phyloP scores from a whole-genome alignment of 441 rosid genomes.

The Eugenia klotzschiana region DNA sequence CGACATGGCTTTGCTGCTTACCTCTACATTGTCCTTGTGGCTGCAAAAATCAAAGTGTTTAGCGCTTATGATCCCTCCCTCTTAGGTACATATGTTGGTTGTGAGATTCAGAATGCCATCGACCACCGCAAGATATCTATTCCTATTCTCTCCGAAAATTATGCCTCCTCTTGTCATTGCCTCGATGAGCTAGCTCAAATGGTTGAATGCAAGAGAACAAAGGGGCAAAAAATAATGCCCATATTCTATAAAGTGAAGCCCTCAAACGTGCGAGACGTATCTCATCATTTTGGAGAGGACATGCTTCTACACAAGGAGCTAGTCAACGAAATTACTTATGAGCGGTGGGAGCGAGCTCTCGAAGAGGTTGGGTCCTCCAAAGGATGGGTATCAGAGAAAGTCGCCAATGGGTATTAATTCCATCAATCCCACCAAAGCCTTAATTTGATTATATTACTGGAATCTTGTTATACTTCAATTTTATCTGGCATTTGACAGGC shows the following conservation, averaged over 20 bases:
- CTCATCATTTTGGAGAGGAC: not conserved
- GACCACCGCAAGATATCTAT: not conserved
- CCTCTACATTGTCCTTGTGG: not conserved
- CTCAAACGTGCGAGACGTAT: not conserved
- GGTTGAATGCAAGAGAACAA: rapidly evolving
- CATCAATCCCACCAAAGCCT: not conserved
- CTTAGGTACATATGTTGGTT: not conserved
- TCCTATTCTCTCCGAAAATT: not conserved
- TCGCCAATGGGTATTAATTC: not conserved
- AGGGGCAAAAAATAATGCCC: not conserved
- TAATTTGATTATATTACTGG: not conserved
- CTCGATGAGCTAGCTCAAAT: not conserved
- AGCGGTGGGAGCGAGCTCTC: not conserved
- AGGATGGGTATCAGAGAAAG: not conserved
- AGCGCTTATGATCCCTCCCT: not conserved
- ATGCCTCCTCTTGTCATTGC: rapidly evolving
- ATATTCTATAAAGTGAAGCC: not conserved
- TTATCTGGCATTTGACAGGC: not conserved
- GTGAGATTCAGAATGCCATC: rapidly evolving
- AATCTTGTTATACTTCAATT: not conserved
- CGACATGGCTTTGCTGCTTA: not conserved
- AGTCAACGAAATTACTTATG: not conserved
- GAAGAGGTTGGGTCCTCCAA: not conserved
- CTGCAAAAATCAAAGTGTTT: not conserved
- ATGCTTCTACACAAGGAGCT: not conserved